These are phyloP conservation scores for Zarea fungicola DNA, from an alignment of 2,329 filamentous ascomycete genomes.

Conservation along the genomic window DNA sequence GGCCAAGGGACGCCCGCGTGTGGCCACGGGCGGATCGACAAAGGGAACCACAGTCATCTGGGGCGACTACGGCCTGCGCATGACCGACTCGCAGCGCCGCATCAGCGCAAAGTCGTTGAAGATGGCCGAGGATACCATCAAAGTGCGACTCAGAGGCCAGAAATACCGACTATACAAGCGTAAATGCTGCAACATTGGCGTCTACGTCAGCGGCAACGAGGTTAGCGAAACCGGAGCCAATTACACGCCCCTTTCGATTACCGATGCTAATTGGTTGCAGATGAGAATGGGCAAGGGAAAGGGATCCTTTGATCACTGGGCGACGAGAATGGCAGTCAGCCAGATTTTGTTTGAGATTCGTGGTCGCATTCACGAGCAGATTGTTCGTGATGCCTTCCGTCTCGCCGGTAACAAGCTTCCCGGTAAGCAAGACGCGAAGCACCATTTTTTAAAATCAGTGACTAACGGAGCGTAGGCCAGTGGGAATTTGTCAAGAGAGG, in stretches of 20 bases:
- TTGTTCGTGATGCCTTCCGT: constrained; percentile 88
- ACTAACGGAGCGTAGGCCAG: constrained; percentile 48
- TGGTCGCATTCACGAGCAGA: constrained; percentile 88
- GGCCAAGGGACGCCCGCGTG: constrained; percentile 83
- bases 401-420: constrained; percentile 93
- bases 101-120: constrained; percentile 83
- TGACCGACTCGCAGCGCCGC: constrained; percentile 88
- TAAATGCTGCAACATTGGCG: constrained; percentile 86
- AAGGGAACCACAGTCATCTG: constrained; percentile 94
- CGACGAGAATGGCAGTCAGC: constrained; percentile 80
- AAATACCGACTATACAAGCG: constrained; percentile 91
- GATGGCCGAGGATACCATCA: constrained; percentile 91
- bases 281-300: constrained; percentile 99
- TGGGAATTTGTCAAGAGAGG: constrained; percentile 95
- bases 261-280: constrained; percentile 30
- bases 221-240: constrained; percentile 38
- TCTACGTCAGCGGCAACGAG: constrained; percentile 94
- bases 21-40: constrained; percentile 82
- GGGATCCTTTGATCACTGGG: constrained; percentile 96
- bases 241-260: constrained; percentile 3
- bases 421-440: too few species aligned
- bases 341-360: constrained; percentile 90
- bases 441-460: constrained; percentile 1
- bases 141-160: constrained; percentile 78
- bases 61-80: constrained; percentile 92